Base-by-base conservation (phyloP, 2,329 filamentous ascomycete species). In the Paraphoma sp. region DNA sequence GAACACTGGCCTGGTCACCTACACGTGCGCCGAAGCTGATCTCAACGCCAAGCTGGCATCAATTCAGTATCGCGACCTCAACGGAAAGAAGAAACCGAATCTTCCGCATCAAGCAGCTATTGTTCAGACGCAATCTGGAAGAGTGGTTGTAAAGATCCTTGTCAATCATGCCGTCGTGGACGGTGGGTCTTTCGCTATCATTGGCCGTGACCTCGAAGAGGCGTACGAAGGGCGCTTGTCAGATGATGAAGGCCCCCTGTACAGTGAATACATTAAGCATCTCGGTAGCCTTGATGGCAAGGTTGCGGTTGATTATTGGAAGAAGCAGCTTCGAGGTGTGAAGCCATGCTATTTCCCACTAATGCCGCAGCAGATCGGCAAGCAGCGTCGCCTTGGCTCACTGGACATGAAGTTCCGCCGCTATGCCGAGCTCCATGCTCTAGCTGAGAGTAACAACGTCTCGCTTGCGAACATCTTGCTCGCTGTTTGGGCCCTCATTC, bases 121-220 rank as follows among this genome's bases (percentile, higher is more conserved):
- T 14, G 47, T 73, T 4, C 63, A 69, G 29, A 73, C 70, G 3
- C 63, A 38, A 1, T 68, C 69, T 0, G 72, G 72, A 1, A 66
- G 59, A 31, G 62, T 75, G 11, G 48, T 73, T 38, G 63, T 73
- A 42, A 75, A 74, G 63, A 62, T 75, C 53, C 71, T 73, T 45
- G 70, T 76, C 60, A 75, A 73, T 42, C 73, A 76, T 49, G 65
- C 67, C 23, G 67, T 76, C 6, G 68, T 76, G 33, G 73, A 76
- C 50, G 73, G 73, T 40, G 70, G 66, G 6, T 73, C 72, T 6
- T 60, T 70, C 16, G 66, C 61, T 11, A 60, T 75, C 7, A 69
- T 76, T 42, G 59, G 71, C 16, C 59, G 61, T 7, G 73, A 76
- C 41, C 65, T 76, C 6, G 62, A 69, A 44, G 56, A 67, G 38